Base-by-base conservation (phyloP, 2,329 filamentous ascomycete species). In the Aspergillus viridinutans region DNA sequence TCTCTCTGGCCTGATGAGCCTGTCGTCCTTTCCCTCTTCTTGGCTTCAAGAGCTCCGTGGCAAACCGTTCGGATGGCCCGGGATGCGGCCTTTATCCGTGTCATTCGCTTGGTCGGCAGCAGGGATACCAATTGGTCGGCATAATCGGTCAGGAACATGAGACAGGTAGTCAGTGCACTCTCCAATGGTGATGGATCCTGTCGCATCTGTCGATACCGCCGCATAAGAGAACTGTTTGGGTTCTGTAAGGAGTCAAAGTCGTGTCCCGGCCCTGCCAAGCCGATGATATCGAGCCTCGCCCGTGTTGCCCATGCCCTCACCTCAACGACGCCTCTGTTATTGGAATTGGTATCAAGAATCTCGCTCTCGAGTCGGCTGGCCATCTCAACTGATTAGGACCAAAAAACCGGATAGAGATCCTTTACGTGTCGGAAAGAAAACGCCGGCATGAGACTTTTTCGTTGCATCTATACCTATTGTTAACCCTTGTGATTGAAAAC, bases 371-470 rank as follows among this genome's bases (percentile, higher is more conserved):
- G 10, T 1, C 35, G 17, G 3, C 17, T n/a, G 12, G 35, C 35
- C 35, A 40, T 40, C 35, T 40, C 17, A 17, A 81, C 74, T 0
- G 85, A 81, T 73, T 92, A 92, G 28, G 73, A 66, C 89, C 90
- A 94, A 71, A 94, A 93, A 7, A 87, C 76, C 0, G 89, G 85
- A 65, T 92, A 91, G 26, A 94, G 76, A 58, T 90, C 83, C 69
- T 91, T 92, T 70, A 92, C 78, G 64, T 92, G 88, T 20, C 89
- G 81, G 66, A 89, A 92, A 28, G 84, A 81, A 71, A 94, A 94
- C 3, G 89, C 88, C 0, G 89, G 90, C 74, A 86, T 83, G 29
- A 93, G 81, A 53, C 85, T 84, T 69, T 87, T 90, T 48, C 90
- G 81, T 71, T 90, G 87, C 3, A n/a, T 40, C 35, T 40, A 40